Base-by-base conservation (phyloP, 805 yeast species). In the Pichia scutulata region DNA sequence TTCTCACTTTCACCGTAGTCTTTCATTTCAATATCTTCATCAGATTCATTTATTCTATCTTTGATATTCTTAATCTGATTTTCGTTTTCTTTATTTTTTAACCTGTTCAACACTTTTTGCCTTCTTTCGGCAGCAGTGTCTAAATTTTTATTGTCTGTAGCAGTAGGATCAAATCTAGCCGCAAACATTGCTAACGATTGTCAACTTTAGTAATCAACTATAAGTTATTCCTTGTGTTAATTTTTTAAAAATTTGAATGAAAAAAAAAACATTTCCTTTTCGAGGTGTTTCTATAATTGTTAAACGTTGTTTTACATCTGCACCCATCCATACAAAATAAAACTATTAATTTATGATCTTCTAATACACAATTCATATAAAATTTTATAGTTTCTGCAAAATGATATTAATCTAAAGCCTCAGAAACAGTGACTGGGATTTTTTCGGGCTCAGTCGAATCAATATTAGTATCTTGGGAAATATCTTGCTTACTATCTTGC, bases 131-230 rank as follows among this genome's bases (percentile, higher is more conserved):
- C n/a, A n/a, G 63, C 62, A 39, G 64, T 62, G 59, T 66, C 69
- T 63, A 10, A 3, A 33, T 16, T 16, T 8, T 61, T 69, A 58
- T 40, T n/a, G 10, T 36, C 21, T 8, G 42, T 23, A 33, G 19
- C 62, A 61, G 19, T 21, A 10, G 87, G 87, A 55, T 80, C 86
- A 58, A 77, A 82, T 62, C 88, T 70, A 16, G 77, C 75, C 9
- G 85, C 86, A 69, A 82, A 82, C 89, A 82, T 80, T 33, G 19
- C 4, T 33, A 16, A 33, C n/a, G 6, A 7, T 7, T 2, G 19
- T n/a, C 19, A 33, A 33, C n/a, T 33, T 7, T 6, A n/a, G 18
- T 33, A 16, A 7, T 33, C 10, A 16, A n/a, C 3, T n/a, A 33
- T 5, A 33, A 33, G 19, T n/a, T 1, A n/a, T 30, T 37, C 18